Evolutionary conservation across 345 rosid species (phyloP).

Genomic region (Anastatica hierochuntica): DNA sequence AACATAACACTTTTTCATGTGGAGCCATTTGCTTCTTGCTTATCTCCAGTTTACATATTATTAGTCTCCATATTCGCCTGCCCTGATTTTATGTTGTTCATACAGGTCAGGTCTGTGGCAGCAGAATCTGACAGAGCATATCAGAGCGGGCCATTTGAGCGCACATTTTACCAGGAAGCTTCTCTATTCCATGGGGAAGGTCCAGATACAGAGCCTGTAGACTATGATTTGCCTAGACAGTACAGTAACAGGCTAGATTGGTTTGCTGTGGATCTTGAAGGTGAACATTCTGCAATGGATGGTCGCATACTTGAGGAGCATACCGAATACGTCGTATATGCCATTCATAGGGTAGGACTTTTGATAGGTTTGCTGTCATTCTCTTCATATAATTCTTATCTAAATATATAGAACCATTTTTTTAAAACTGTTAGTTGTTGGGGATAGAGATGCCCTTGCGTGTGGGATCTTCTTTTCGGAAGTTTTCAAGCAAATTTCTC

Average conservation of each 20-base stretch:
- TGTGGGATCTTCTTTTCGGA: not conserved
- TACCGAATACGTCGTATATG: conserved; percentile 93
- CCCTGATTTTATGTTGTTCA: not conserved
- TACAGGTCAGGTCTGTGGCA: conserved; percentile 84
- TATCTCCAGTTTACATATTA: conserved; percentile 8
- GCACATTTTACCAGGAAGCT: conserved; percentile 65
- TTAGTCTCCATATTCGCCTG: not conserved
- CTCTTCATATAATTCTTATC: conserved; percentile 1
- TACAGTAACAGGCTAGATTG: conserved; percentile 67
- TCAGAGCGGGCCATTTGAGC: conserved; percentile 81
- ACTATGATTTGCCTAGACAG: conserved; percentile 47
- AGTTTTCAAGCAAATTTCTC: not conserved
- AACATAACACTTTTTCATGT: not conserved
- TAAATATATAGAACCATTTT: not conserved
- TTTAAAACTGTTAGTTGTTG: not conserved
- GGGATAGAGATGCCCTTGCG: not conserved
- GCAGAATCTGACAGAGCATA: conserved; percentile 92
- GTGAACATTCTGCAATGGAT: conserved; percentile 99
- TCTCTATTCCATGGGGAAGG: conserved; percentile 38
- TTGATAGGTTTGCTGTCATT: conserved; percentile 16
- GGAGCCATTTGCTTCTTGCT: conserved; percentile 2
- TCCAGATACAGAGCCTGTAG: conserved; percentile 26
- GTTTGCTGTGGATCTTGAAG: conserved; percentile 99
- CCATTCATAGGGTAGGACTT: conserved; percentile 79
- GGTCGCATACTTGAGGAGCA: conserved; percentile 94